Base-by-base conservation (phyloP, 202 grass and related monocot genomes). In the Elaeis oleifera region DNA sequence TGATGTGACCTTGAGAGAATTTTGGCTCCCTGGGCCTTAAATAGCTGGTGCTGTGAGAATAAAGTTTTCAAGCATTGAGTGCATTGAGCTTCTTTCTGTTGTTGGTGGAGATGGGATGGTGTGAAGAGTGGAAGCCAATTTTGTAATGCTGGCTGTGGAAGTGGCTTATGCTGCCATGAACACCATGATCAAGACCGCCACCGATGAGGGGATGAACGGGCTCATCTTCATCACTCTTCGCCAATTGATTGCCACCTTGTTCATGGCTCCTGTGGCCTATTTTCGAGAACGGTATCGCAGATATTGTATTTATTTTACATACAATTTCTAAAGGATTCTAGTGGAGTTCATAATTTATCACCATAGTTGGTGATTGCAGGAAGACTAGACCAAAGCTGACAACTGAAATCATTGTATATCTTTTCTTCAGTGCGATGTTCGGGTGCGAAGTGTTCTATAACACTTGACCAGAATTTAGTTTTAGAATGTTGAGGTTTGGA, bases 171-270 rank as follows among this genome's bases (percentile, higher is more conserved):
- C 26, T 3, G 52, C 39, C 26, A 68, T 56, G 65, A 68, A 68
- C 51, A 56, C 52, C 26, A 16, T 68, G 51, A 68, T 68, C 65
- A 68, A 68, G 65, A 54, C 39, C 1, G 65, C 52, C 1, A 13
- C 56, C 9, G 65, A 68, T 18, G 51, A 18, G 8, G 65, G 65
- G 17, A 68, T 52, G 17, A 23, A 68, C 51, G 5, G 28, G 8
- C 51, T 68, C 5, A 16, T 68, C 26, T 28, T 68, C 65, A 68
- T 68, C 65, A 68, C 65, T 5, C n/a, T 56, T 15, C 51, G 65
- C 16, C 65, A 68, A 17, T 28, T 68, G 51, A 15, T 68, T 14
- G 65, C 65, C 7, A 52, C 52, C 7, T 13, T 68, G 3, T 16
- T 68, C 65, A 15, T 68, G 52, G 27, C 65, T 2, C 65, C 65